Conservation (phyloP, 2,329 filamentous ascomycete species). For the Colletotrichum sp. region DNA sequence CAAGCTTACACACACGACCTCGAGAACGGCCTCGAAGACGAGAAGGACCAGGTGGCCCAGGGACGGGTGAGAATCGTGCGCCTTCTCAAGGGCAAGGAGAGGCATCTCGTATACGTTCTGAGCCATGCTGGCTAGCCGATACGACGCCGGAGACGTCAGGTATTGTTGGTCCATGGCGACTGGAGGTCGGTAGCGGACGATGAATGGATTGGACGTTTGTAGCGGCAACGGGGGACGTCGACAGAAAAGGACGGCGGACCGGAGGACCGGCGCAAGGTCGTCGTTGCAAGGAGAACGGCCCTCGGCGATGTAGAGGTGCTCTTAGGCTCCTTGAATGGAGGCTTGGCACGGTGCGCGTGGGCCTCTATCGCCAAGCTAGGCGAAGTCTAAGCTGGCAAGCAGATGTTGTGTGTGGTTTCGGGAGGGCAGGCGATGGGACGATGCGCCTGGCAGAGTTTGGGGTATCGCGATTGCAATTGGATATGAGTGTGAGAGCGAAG, state of each 20-base stretch:
- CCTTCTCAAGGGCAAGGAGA: constrained; percentile 42
- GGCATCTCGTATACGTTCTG: constrained; percentile 46
- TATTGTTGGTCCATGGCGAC: constrained; percentile 26
- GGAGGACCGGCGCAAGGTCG: neutral
- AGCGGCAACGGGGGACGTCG: neutral
- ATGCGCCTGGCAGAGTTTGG: neutral
- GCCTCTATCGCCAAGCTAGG: neutral
- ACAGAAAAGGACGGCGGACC: neutral
- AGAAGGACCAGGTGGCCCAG: constrained; percentile 75
- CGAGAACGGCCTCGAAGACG: constrained; percentile 92
- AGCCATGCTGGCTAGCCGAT: constrained; percentile 44
- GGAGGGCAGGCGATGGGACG: neutral
- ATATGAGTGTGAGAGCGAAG: neutral
- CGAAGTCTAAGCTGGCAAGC: neutral
- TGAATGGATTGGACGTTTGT: neutral
- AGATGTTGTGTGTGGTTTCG: constrained; percentile 8
- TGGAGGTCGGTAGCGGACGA: neutral
- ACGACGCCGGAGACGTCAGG: constrained; percentile 49
- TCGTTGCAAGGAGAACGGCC: neutral
- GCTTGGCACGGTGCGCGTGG: constrained; percentile 18
- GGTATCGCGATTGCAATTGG: neutral
- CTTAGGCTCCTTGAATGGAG: constrained; percentile 1
- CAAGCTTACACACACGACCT: constrained; percentile 93
- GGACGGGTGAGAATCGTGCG: constrained; percentile 65
- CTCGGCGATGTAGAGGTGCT: neutral